Percentiles rank a stretch among this genome's conserved stretches.
phyloP scores from a whole-genome alignment of 164 flowering plant genomes.

The Akebia trifoliata region DNA sequence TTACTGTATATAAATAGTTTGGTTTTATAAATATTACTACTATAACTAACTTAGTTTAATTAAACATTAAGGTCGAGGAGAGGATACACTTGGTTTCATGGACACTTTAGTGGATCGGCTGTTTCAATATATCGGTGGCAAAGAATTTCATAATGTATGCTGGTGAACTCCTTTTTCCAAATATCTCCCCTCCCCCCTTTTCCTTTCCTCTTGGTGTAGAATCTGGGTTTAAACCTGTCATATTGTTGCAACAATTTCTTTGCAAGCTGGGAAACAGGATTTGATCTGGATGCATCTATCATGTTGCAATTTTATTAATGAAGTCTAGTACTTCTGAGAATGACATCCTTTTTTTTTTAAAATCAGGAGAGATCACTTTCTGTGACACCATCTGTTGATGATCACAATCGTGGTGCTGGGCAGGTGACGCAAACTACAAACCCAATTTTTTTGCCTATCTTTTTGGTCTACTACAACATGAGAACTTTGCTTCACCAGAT shows the following conservation, averaged over 20 bases:
- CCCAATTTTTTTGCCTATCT: not conserved
- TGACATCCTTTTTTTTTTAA: slow-evolving; percentile 9
- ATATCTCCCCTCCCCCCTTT: not conserved
- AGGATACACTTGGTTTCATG: slow-evolving; percentile 64
- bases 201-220: not conserved
- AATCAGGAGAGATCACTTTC: slow-evolving; percentile 47
- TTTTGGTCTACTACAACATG: not conserved
- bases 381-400: slow-evolving; percentile 33
- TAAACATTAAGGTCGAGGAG: slow-evolving; percentile 69
- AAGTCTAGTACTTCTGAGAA: not conserved
- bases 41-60: slow-evolving; percentile 15
- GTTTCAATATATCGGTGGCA: slow-evolving; percentile 75
- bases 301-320: not conserved
- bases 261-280: not conserved
- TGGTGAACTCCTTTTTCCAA: not conserved
- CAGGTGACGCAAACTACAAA: slow-evolving; percentile 39
- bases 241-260: slow-evolving; percentile 2
- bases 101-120: slow-evolving; percentile 66
- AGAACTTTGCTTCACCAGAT: not conserved
- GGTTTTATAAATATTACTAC: not conserved
- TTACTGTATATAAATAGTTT: not conserved
- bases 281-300: not conserved
- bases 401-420: slow-evolving; percentile 47
- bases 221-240: slow-evolving; percentile 4
- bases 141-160: slow-evolving; percentile 51